phyloP scores from a whole-genome alignment of 257 asterid species.

The Paraleonurus japonicus region DNA sequence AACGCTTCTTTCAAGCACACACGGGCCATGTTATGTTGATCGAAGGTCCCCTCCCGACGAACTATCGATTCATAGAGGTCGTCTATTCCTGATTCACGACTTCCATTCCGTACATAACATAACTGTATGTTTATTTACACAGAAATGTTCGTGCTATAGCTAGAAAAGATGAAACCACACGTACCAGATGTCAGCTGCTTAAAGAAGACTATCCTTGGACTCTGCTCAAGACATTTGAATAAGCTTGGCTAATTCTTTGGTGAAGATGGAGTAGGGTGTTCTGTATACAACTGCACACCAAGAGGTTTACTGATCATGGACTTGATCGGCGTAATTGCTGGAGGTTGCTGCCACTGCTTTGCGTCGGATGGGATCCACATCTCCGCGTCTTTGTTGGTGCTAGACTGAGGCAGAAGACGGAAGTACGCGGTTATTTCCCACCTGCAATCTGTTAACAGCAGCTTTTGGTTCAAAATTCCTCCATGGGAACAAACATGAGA shows the following conservation, averaged over 20 bases:
- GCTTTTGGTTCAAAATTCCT: too few relatives aligned
- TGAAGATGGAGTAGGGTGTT: slow-evolving; percentile 58
- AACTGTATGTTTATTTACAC: too few relatives aligned
- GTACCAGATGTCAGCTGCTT: too few relatives aligned
- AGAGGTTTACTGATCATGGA: slow-evolving; percentile 88
- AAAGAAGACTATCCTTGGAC: neutral
- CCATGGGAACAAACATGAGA: too few relatives aligned
- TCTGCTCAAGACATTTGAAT: neutral
- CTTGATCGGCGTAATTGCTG: slow-evolving; percentile 72
- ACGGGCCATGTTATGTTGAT: too few relatives aligned
- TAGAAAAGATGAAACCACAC: too few relatives aligned
- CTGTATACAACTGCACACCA: slow-evolving; percentile 77
- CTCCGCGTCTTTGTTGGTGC: slow-evolving; percentile 59
- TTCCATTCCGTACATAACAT: neutral
- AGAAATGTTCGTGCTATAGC: too few relatives aligned
- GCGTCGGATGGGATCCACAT: slow-evolving; percentile 81
- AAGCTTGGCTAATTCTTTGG: slow-evolving; percentile 29
- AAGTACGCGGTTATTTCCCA: slow-evolving; percentile 91
- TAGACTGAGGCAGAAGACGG: slow-evolving; percentile 53
- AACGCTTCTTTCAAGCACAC: too few relatives aligned
- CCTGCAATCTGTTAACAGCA: slow-evolving; percentile 59
- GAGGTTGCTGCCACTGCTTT: slow-evolving; percentile 84
- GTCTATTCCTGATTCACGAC: neutral
- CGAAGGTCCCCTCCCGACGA: neutral
- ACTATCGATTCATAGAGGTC: neutral